Conservation (phyloP, 257 asterid species). For the Hygrophila difformis region DNA sequence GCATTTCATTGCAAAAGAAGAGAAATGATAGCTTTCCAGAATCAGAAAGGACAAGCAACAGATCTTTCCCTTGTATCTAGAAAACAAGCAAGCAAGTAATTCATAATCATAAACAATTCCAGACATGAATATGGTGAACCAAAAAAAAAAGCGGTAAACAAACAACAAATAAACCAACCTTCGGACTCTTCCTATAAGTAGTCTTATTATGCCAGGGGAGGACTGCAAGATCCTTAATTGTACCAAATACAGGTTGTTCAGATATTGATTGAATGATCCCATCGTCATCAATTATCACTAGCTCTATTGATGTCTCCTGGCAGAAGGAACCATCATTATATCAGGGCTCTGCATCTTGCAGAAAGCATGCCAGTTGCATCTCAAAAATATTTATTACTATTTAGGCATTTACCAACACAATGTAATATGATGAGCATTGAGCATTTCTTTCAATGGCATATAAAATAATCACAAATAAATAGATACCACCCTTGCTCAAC, state of each 20-base stretch:
- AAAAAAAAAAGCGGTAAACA: too few species aligned
- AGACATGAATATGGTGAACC: slow-evolving; percentile 14
- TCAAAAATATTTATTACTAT: not conserved
- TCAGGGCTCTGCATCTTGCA: slow-evolving; percentile 7
- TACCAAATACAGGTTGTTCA: slow-evolving; percentile 93
- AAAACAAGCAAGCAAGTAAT: slow-evolving; percentile 19
- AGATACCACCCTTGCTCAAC: not conserved
- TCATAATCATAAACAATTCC: slow-evolving; percentile 11
- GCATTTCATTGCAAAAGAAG: slow-evolving; percentile 79
- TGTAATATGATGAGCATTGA: too few species aligned
- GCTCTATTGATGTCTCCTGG: slow-evolving; percentile 89
- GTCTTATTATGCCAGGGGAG: slow-evolving; percentile 73
- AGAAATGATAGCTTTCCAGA: slow-evolving; percentile 95
- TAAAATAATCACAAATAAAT: not conserved
- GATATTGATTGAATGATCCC: slow-evolving; percentile 73
- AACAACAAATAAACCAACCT: slow-evolving; percentile 43
- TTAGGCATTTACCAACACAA: too few species aligned
- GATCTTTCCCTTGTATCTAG: slow-evolving; percentile 65
- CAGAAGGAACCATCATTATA: slow-evolving; percentile 18
- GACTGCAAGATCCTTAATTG: slow-evolving; percentile 76
- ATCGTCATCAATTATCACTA: slow-evolving; percentile 70
- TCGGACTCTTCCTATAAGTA: slow-evolving; percentile 42
- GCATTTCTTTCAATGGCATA: not conserved
- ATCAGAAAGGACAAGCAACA: slow-evolving; percentile 81
- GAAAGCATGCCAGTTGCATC: slow-evolving; percentile 4